A percentile compares a stretch with the other conserved stretches of the same genome.
Conservation (phyloP, 257 asterid species). For the Gentiana macrophylla region DNA sequence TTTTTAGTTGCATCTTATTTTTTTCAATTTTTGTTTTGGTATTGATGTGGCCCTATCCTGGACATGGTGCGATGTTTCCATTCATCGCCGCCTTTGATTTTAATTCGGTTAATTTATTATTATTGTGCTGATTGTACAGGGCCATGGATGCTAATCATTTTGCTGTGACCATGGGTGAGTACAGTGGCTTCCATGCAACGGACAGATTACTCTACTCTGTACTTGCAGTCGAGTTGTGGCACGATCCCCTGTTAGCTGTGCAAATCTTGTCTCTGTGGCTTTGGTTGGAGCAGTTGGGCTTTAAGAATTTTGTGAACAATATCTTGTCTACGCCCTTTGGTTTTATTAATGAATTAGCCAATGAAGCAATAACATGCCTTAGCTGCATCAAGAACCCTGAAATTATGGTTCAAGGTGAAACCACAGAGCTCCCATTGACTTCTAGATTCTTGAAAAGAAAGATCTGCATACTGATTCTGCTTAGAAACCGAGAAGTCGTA, state of each 20-base stretch:
- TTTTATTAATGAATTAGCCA: constrained; percentile 30
- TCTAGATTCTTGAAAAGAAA: constrained; percentile 14
- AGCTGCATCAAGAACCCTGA: constrained; percentile 15
- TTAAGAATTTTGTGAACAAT: constrained; percentile 16
- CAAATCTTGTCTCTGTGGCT: constrained; percentile 50
- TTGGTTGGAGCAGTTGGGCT: constrained; percentile 40
- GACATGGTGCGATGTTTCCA: too few relatives aligned
- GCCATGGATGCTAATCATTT: constrained; percentile 19
- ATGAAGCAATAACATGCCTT: constrained; percentile 49
- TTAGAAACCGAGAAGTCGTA: constrained; percentile 11
- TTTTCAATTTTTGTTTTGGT: too few relatives aligned
- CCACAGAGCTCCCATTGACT: constrained; percentile 34
- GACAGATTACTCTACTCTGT: constrained; percentile 39
- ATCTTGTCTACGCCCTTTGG: constrained; percentile 22
- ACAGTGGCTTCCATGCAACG: constrained; percentile 27
- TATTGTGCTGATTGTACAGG: constrained; percentile 18
- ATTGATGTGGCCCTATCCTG: too few relatives aligned
- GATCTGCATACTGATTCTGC: constrained; percentile 26
- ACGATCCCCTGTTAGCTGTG: constrained; percentile 38
- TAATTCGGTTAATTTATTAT: neutral
- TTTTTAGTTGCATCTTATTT: too few relatives aligned
- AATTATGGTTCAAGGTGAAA: constrained; percentile 3
- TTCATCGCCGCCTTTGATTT: too few relatives aligned
- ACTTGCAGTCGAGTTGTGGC: constrained; percentile 37
- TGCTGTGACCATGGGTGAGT: constrained; percentile 20